Evolutionary conservation across 2,329 filamentous ascomycete species (phyloP), one percentile per base, ranked within the genome.

Genomic region (Karstenula rhodostoma): DNA sequence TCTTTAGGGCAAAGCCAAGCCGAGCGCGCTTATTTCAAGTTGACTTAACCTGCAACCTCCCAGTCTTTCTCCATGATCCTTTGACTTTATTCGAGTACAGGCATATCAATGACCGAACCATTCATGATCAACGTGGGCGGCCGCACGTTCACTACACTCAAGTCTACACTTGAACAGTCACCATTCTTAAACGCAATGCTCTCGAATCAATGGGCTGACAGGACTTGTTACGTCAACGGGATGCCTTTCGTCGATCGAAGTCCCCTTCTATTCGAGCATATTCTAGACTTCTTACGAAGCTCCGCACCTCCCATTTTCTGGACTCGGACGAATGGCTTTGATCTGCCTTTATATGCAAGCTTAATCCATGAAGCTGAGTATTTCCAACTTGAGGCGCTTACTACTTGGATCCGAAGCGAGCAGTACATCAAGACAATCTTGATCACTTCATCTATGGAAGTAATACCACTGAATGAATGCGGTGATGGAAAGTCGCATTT

Each of bases 291-390:
- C 22, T 44, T 44, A 44, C 8, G n/a, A 44, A 44, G 42, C 22
- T 44, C 42, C n/a, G 22, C 10, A 22, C 42, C 42, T 44, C 42
- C 42, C 10, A 44, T 44, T 44, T 44, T 44, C 42, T 44, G n/a
- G n/a, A 44, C 42, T 12, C n/a, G n/a, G n/a, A 44, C 10, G n/a
- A 44, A 44, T 44, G n/a, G 42, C n/a, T 44, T 44, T 44, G n/a
- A 44, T 44, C 42, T 44, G n/a, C n/a, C 42, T 44, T 44, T 44
- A 44, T 44, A 44, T 44, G n/a, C n/a, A 12, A 44, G 42, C 42
- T 44, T 44, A 44, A 5, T 22, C 42, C 42, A n/a, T 22, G n/a
- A 44, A 44, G 42, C 42, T 22, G 42, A 44, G 15, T 44, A 44
- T 44, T 44, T 44, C 22, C n/a, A 44, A 44, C 42, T 44, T 4